A percentile compares a stretch with the other conserved stretches of the same genome.
Conservation (phyloP, 2,329 filamentous ascomycete genomes). For the Alternaria triticimaculans region DNA sequence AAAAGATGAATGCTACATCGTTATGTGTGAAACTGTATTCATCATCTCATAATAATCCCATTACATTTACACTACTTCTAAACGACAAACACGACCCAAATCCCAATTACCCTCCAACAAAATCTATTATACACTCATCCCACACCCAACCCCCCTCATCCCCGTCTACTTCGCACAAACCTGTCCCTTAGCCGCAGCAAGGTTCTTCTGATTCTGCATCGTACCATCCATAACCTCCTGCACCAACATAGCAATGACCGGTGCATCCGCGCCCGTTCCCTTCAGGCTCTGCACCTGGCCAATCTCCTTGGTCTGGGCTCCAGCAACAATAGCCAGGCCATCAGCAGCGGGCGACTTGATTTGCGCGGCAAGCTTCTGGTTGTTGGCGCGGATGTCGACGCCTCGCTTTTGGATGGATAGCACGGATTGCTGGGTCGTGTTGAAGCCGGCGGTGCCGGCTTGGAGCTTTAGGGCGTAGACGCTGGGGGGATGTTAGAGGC, state of each 20-base stretch:
- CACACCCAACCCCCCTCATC: neutral
- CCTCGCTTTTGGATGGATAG: slow-evolving; percentile 22
- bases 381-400: slow-evolving; percentile 25
- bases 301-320: slow-evolving; percentile 25
- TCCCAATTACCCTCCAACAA: neutral
- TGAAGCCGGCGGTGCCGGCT: slow-evolving; percentile 1
- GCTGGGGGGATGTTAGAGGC: slow-evolving; percentile 3
- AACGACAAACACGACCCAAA: neutral
- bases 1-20: too few relatives aligned
- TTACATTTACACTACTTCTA: neutral
- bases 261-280: slow-evolving; percentile 7
- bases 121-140: neutral
- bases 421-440: neutral
- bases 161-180: neutral
- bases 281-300: slow-evolving; percentile 16
- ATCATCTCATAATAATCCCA: rapidly evolving
- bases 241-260: slow-evolving; percentile 18
- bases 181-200: slow-evolving; percentile 10
- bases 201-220: slow-evolving; percentile 25
- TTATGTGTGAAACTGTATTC: neutral
- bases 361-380: slow-evolving; percentile 26
- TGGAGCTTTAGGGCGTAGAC: slow-evolving; percentile 12
- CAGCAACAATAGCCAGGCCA: slow-evolving; percentile 22
- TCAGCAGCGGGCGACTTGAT: slow-evolving; percentile 21
- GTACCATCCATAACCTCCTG: slow-evolving; percentile 23